Base-by-base conservation (phyloP, 106 monocot genomes). In the Cymbidium sinense region DNA sequence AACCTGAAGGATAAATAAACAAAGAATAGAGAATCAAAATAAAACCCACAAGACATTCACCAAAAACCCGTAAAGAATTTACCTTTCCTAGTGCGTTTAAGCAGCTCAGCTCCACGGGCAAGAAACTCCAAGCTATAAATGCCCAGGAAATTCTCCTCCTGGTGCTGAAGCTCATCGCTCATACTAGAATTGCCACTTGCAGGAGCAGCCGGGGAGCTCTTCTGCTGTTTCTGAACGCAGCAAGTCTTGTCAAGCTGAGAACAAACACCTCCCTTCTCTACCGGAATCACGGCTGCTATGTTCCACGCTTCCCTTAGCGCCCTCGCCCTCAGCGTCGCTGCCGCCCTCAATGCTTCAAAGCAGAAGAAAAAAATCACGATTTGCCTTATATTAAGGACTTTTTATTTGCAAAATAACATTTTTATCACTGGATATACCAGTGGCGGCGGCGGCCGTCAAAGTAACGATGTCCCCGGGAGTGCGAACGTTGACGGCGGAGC, bases 241-340 rank as follows among this genome's bases (percentile, higher is more conserved):
- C 25, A 61, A 21, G 34, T 79, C 50, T 74, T 79, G 65, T 58
- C 80, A 54, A 7, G 30, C 76, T 20, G 75, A 51, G 41, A 71
- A 39, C 47, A 78, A 4, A 76, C 44, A 3, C 77, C 81, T 7
- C 89, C 96, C 79, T 92, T 94, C 78, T 94, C 98, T 3, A 95
- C 90, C 1, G 98, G 98, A 36, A 99, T 92, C 7, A 99, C 94
- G 0, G 98, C 94, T 0, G 98, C 92, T 19, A 92, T 84, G 83
- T 99, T 99, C 98, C 98, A 99, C 20, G 92, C 98, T 51, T 99
- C 98, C 83, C 94, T 99, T 31, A 95, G 69, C 3, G 90, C 92
- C 79, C 98, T 85, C 7, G 98, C 98, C 84, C 91, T 99, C 79
- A 94, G 37, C 0, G 98, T 90, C 8, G 92, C 98, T 5, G 94